phyloP scores from a whole-genome alignment of 2,329 filamentous ascomycete species.

The Aspergillus texensis region DNA sequence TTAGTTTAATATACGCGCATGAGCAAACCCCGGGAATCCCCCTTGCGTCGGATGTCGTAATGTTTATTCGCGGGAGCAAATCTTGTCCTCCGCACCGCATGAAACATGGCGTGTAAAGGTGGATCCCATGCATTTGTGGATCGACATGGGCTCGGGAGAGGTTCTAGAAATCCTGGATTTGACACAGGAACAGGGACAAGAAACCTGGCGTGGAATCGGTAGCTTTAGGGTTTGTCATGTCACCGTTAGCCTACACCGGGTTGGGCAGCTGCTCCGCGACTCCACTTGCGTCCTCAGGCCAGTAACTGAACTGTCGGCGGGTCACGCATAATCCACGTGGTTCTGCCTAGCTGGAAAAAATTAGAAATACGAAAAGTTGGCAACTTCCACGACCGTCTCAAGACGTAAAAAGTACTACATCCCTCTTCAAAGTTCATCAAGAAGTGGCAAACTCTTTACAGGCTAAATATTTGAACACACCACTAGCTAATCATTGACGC shows the following conservation, averaged over 20 bases:
- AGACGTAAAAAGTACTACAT: background rate
- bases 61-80: background rate
- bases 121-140: background rate
- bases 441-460: background rate
- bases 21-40: background rate
- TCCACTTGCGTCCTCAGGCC: background rate
- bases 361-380: background rate
- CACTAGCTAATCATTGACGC: background rate
- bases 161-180: background rate
- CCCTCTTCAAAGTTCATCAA: background rate
- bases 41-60: background rate
- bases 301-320: background rate
- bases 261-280: background rate
- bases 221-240: background rate
- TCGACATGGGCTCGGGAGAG: background rate
- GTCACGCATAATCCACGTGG: background rate
- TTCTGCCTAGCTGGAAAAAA: no score
- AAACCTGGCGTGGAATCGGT: background rate
- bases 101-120: slow-evolving; percentile 1
- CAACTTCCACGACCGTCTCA: background rate
- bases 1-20: background rate
- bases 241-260: background rate
- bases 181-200: background rate
- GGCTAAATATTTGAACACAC: background rate
- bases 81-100: background rate